Percentiles rank a stretch among this genome's conserved stretches.
phyloP scores from a whole-genome alignment of 345 rosid genomes.

The Eucalyptus guilfoylei region DNA sequence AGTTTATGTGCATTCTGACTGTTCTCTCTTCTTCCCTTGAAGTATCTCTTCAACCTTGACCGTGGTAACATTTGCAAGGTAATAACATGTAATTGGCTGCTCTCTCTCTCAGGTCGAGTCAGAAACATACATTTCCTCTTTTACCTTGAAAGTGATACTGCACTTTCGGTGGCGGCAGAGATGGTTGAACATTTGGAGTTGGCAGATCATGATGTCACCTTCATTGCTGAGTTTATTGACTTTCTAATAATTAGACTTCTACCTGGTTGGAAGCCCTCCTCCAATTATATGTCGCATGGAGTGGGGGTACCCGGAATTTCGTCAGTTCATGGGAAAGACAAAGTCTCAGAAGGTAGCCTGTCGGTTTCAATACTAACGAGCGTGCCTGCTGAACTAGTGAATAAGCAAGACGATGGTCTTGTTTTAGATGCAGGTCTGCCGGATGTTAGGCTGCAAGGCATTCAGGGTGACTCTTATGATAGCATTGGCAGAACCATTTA shows the following conservation, averaged over 20 bases:
- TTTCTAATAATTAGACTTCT: constrained; percentile 40
- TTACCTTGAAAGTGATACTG: constrained; percentile 66
- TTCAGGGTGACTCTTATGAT: background rate
- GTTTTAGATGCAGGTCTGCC: background rate
- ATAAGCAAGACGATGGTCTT: background rate
- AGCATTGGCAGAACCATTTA: background rate
- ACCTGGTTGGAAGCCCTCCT: constrained; percentile 33
- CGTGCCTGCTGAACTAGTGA: background rate
- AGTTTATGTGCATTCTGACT: background rate
- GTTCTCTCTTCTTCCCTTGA: background rate
- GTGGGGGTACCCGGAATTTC: constrained; percentile 1
- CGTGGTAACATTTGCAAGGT: background rate
- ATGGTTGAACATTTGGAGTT: constrained; percentile 79
- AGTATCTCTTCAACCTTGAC: background rate
- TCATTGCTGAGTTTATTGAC: constrained; percentile 65
- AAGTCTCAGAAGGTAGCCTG: background rate
- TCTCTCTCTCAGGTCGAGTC: constrained; percentile 23
- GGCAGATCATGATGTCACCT: constrained; percentile 49
- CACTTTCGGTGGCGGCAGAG: constrained; percentile 53
- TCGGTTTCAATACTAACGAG: constrained; percentile 13
- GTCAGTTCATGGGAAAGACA: constrained; percentile 1
- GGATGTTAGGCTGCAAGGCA: constrained; percentile 1
- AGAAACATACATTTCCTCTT: constrained; percentile 60
- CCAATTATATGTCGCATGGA: constrained; percentile 3
- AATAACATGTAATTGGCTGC: background rate